Evolutionary conservation across 768 basidiomycete species (phyloP).

Genomic region (Lactarius akahatsu): DNA sequence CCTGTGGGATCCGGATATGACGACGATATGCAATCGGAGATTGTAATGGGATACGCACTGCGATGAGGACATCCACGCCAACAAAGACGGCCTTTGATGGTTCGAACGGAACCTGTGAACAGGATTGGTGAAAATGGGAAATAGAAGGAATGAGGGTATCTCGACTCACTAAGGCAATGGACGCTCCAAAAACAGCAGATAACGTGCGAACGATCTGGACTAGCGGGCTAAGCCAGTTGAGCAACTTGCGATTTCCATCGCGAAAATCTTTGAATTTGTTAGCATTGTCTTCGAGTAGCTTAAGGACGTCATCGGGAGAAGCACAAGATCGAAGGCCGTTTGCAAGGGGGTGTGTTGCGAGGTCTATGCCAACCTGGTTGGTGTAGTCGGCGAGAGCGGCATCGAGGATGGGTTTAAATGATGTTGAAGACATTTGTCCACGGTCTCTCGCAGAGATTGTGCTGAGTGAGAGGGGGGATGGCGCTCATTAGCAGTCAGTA

Average conservation of each 20-base stretch:
- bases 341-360: too few relatives aligned
- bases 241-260: not conserved
- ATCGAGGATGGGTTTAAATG: not conserved
- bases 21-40: not conserved
- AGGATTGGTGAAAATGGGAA: too few relatives aligned
- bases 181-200: not conserved
- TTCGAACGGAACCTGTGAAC: not conserved
- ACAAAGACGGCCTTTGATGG: conserved; percentile 5
- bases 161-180: not conserved
- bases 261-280: not conserved
- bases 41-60: not conserved
- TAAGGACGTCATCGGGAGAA: not conserved
- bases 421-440: too few relatives aligned
- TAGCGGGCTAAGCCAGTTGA: not conserved
- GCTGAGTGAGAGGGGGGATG: too few relatives aligned
- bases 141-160: not conserved
- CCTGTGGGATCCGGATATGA: too few relatives aligned
- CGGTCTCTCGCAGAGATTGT: too few relatives aligned
- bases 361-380: too few relatives aligned
- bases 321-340: not conserved
- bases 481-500: too few relatives aligned
- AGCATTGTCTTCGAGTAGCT: not conserved
- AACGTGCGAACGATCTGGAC: not conserved
- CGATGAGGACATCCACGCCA: conserved; percentile 1
- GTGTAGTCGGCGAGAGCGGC: too few relatives aligned